Evolutionary conservation across 2,329 filamentous ascomycete species (phyloP), one percentile per base, ranked within the genome.

Genomic region (Nemania bipapillata): DNA sequence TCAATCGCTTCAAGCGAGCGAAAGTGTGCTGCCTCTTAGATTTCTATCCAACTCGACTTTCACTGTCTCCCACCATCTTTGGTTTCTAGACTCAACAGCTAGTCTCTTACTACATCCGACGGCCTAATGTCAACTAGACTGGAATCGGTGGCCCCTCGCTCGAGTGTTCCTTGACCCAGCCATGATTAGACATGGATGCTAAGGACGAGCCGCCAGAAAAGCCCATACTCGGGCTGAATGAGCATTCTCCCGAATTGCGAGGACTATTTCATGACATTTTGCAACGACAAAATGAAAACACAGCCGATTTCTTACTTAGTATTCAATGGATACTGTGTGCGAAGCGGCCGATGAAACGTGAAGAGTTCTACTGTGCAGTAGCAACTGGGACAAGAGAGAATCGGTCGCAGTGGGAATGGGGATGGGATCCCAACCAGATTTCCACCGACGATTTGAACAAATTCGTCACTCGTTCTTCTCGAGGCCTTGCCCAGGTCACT

Each of bases 401-500:
- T 30, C 28, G 50, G 24, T 15, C 20, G 26, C 15, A n/a, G 40
- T 61, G 42, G 49, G 42, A 65, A 55, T 56, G 42, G 49, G 42
- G 62, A 55, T 56, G 42, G 28, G 42, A 62, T 61, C 37, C 50
- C 30, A 15, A 49, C 32, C 9, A 53, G 11, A 56, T 40, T 5
- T 40, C 47, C 17, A n/a, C 35, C 52, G 50, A 60, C 28, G 50
- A 49, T 45, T 79, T 84, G 52, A 60, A 72, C 0, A 74, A 67
- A 4, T 83, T 78, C 32, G 76, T 87, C 0, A 73, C 81, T 0
- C 77, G 76, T 42, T 81, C 76, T 0, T 88, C 86, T 0, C 87
- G 87, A 71, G 86, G 86, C 0, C 77, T 88, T 8, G 82, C 80
- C 0, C 84, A 86, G 61, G 66, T 82, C 0, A 83, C 80, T 0